These are phyloP conservation scores for Ephemerocybe angulata DNA, from an alignment of 768 basidiomycete species.

Conservation along the genomic window DNA sequence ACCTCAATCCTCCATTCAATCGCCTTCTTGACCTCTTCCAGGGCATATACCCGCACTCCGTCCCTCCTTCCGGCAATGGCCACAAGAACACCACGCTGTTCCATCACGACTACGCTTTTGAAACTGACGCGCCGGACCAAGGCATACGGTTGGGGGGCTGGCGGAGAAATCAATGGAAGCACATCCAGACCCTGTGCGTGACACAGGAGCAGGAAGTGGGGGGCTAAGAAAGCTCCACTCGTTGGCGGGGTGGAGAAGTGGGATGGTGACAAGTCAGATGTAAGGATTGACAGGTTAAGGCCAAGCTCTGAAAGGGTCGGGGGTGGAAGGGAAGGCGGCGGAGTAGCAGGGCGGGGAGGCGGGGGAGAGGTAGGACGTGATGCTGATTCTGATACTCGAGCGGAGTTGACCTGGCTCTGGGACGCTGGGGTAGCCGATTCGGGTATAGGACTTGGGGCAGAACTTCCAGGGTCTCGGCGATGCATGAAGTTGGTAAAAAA, in stretches of 20 bases:
- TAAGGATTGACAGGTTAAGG: constrained; percentile 63
- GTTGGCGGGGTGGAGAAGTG: constrained; percentile 75
- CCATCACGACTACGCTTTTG: constrained; percentile 89
- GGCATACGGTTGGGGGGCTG: constrained; percentile 72
- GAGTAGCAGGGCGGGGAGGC: constrained; percentile 54
- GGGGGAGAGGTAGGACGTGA: constrained; percentile 59
- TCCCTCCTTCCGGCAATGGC: constrained; percentile 85
- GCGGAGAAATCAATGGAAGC: constrained; percentile 73
- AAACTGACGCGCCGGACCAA: constrained; percentile 78
- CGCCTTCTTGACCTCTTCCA: constrained; percentile 81
- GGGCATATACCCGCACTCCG: constrained; percentile 83
- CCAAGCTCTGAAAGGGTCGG: constrained; percentile 76
- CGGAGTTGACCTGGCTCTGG: constrained; percentile 15
- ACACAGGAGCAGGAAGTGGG: constrained; percentile 79
- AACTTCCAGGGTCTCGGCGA: constrained; percentile 51
- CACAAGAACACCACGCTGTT: constrained; percentile 85
- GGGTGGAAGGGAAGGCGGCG: constrained; percentile 68
- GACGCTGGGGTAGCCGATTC: constrained; percentile 21
- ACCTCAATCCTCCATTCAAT: constrained; percentile 87
- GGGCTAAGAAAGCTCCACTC: constrained; percentile 75
- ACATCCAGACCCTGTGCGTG: constrained; percentile 86
- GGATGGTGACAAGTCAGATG: constrained; percentile 64
- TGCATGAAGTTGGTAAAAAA: constrained; percentile 79
- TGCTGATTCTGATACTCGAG: constrained; percentile 30
- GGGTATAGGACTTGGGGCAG: constrained; percentile 25